Conservation (phyloP, 225 moss, liverwort and hornwort species). For the Ulota crispa region DNA sequence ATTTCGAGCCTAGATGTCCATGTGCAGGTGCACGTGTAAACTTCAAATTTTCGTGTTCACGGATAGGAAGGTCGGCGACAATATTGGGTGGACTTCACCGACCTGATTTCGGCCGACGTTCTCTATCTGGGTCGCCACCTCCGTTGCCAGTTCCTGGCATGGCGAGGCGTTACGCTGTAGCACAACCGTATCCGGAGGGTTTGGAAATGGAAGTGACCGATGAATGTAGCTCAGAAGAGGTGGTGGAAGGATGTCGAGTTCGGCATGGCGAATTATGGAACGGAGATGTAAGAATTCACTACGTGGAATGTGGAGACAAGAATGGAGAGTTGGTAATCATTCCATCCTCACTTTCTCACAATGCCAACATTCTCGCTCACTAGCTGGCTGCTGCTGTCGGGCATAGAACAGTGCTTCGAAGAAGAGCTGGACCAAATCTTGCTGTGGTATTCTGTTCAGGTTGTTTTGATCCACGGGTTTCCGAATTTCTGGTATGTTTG, state of each 20-base stretch:
- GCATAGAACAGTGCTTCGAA: neutral
- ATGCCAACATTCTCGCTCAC: neutral
- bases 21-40: constrained; percentile 29
- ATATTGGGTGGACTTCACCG: constrained; percentile 2
- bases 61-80: neutral
- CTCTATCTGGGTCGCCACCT: neutral
- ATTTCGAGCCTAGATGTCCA: neutral
- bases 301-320: constrained; percentile 58
- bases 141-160: constrained; percentile 24
- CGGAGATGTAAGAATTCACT: constrained; percentile 50
- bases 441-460: constrained; percentile 34
- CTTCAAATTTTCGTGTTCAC: neutral
- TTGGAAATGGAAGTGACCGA: constrained; percentile 23
- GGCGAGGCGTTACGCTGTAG: constrained; percentile 29
- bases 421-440: neutral
- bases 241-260: constrained; percentile 46
- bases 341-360: neutral
- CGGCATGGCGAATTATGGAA: constrained; percentile 49
- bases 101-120: neutral
- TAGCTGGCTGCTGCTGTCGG: neutral
- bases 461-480: constrained; percentile 75
- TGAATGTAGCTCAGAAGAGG: constrained; percentile 36
- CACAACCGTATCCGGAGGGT: constrained; percentile 23
- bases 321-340: constrained; percentile 45
- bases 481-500: constrained; percentile 89